Conservation (phyloP, 257 asterid genomes). For the Verbascum thapsus region DNA sequence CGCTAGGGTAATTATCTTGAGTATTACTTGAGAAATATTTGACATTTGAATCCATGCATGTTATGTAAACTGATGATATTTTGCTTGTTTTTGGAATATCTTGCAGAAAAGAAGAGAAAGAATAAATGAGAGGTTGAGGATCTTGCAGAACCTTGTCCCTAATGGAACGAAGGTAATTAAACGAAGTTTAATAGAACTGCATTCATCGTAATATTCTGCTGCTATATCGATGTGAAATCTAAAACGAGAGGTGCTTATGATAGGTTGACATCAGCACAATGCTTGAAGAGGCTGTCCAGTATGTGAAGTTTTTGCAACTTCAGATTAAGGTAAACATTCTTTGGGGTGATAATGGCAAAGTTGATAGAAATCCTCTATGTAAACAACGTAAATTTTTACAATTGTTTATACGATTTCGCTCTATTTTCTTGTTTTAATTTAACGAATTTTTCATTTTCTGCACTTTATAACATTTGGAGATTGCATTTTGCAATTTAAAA, state of each 20-base stretch:
- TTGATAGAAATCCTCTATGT: too few relatives aligned
- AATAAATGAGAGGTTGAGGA: slow-evolving; percentile 52
- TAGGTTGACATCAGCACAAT: slow-evolving; percentile 66
- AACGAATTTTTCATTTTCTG: too few relatives aligned
- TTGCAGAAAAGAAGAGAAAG: slow-evolving; percentile 58
- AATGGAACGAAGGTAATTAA: slow-evolving; percentile 54
- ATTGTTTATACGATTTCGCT: too few relatives aligned
- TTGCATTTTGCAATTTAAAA: too few relatives aligned
- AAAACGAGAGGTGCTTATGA: slow-evolving; percentile 6
- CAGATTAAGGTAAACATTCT: slow-evolving; percentile 51
- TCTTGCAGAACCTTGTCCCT: slow-evolving; percentile 57
- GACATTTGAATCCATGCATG: slow-evolving; percentile 10
- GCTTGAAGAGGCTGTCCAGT: slow-evolving; percentile 65
- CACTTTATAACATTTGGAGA: too few relatives aligned
- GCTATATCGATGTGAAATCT: not conserved
- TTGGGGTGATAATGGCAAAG: too few relatives aligned
- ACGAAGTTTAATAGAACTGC: not conserved
- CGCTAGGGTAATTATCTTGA: slow-evolving; percentile 45
- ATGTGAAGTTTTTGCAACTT: slow-evolving; percentile 57
- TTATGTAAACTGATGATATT: not conserved
- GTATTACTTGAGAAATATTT: not conserved
- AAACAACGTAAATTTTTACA: too few relatives aligned
- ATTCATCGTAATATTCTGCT: not conserved
- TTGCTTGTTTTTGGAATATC: not conserved
- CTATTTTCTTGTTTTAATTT: too few relatives aligned